Percentiles rank a stretch among this genome's conserved stretches.
These are phyloP conservation scores for Podospora pseudopauciseta DNA, from an alignment of 495 filamentous ascomycete species.

Conservation along the genomic window DNA sequence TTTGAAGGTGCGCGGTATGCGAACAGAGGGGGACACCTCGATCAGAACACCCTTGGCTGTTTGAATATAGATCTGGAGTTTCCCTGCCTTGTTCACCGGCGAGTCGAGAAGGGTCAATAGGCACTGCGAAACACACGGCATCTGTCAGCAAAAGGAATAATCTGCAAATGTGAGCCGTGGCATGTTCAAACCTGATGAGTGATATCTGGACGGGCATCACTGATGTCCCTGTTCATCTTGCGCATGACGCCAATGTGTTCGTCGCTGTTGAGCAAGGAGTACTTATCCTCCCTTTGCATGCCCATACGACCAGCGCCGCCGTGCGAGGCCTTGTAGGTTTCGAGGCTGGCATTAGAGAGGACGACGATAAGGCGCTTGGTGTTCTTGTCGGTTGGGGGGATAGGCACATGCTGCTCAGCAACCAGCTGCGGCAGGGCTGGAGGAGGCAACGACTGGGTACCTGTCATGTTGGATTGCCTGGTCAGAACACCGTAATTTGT, in stretches of 20 bases:
- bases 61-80: conserved; percentile 96
- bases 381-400: conserved; percentile 80
- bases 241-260: conserved; percentile 99
- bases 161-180: conserved; percentile 13
- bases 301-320: conserved; percentile 60
- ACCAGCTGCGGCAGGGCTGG: conserved; percentile 84
- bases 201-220: conserved; percentile 94
- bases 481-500: conserved; percentile 21
- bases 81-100: conserved; percentile 96
- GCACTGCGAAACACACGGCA: conserved; percentile 57
- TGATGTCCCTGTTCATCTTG: conserved; percentile 98
- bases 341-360: conserved; percentile 92
- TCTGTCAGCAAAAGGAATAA: conserved; percentile 21
- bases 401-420: conserved; percentile 86
- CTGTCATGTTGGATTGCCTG: conserved; percentile 31
- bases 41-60: conserved; percentile 95
- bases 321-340: conserved; percentile 87
- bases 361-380: conserved; percentile 90
- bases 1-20: conserved; percentile 97
- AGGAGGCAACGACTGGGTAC: conserved; percentile 90
- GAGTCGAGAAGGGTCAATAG: conserved; percentile 96
- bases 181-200: conserved; percentile 80
- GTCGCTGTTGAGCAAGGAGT: conserved; percentile 93
- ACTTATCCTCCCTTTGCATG: conserved; percentile 80
- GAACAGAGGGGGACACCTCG: conserved; percentile 93